These are phyloP conservation scores for Penicillium egyptiacum DNA, from an alignment of 495 filamentous ascomycete genomes.

Conservation along the genomic window DNA sequence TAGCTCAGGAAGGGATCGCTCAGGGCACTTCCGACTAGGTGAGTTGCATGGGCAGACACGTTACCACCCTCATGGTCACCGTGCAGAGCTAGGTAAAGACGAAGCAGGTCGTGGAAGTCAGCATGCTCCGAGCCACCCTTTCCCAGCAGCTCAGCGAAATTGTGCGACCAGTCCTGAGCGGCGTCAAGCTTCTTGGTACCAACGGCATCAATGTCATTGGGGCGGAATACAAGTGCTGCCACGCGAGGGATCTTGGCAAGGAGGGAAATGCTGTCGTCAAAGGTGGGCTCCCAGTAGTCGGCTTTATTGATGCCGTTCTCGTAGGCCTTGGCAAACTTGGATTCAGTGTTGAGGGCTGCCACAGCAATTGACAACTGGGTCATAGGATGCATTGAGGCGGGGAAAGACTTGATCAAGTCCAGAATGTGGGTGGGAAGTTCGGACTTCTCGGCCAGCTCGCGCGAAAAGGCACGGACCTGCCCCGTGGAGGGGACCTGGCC, in stretches of 20 bases:
- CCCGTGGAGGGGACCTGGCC: conserved; percentile 81
- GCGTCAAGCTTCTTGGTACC: conserved; percentile 42
- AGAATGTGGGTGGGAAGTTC: conserved; percentile 79
- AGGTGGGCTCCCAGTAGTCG: conserved; percentile 98
- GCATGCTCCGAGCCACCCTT: conserved; percentile 81
- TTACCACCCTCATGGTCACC: conserved; percentile 98
- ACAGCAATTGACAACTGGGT: conserved; percentile 95
- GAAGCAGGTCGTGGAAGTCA: conserved; percentile 92
- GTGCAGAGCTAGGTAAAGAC: conserved; percentile 92
- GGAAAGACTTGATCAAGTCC: conserved; percentile 88
- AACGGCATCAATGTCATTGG: conserved; percentile 69
- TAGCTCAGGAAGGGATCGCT: conserved; percentile 95
- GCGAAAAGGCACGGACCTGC: conserved; percentile 79
- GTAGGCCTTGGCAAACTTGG: conserved; percentile 89
- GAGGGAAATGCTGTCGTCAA: conserved; percentile 91
- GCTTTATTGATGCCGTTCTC: conserved; percentile 86
- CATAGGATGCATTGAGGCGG: conserved; percentile 90
- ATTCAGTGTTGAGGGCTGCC: conserved; percentile 88
- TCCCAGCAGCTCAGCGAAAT: conserved; percentile 95
- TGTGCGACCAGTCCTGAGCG: conserved; percentile 94
- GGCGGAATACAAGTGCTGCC: conserved; percentile 95
- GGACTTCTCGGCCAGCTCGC: conserved; percentile 83
- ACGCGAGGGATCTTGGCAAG: conserved; percentile 96
- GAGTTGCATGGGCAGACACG: conserved; percentile 95
- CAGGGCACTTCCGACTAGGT: conserved; percentile 93